Percentiles rank a stretch among this genome's conserved stretches.
phyloP scores from a whole-genome alignment of 2,329 filamentous ascomycete species.

The Gyromitra esculenta region DNA sequence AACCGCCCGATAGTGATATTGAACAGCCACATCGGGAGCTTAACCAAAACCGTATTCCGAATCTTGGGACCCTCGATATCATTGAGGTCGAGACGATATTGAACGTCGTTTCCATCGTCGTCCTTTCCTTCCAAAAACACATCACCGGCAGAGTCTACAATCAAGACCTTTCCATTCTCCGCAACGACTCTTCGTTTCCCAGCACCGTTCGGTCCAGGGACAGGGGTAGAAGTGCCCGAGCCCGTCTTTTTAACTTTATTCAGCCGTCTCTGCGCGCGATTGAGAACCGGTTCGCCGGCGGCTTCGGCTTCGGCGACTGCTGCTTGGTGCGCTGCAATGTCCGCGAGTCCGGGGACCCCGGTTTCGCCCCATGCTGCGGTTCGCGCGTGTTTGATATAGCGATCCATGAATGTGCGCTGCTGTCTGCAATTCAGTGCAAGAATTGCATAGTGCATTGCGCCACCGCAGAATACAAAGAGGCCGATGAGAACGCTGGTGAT shows the following conservation, averaged over 20 bases:
- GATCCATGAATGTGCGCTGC: constrained; percentile 87
- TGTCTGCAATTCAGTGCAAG: constrained; percentile 88
- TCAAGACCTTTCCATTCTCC: constrained; percentile 92
- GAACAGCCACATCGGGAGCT: constrained; percentile 79
- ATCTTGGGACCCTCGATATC: constrained; percentile 82
- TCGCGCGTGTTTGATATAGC: constrained; percentile 89
- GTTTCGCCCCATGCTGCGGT: constrained; percentile 88
- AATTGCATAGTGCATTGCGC: constrained; percentile 85
- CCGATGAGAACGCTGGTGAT: constrained; percentile 84
- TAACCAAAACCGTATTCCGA: constrained; percentile 82
- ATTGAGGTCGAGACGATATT: constrained; percentile 88
- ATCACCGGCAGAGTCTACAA: constrained; percentile 87
- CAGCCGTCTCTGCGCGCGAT: constrained; percentile 41
- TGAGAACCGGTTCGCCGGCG: constrained; percentile 32
- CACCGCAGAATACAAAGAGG: constrained; percentile 82
- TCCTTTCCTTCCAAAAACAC: constrained; percentile 94
- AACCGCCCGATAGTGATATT: constrained; percentile 67
- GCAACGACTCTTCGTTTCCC: constrained; percentile 84
- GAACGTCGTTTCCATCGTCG: constrained; percentile 82
- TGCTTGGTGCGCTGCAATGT: constrained; percentile 58
- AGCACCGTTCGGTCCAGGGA: constrained; percentile 65
- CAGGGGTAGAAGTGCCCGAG: constrained; percentile 66
- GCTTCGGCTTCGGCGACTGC: constrained; percentile 59
- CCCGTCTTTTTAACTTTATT: constrained; percentile 61
- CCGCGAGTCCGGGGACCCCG: constrained; percentile 71